Evolutionary conservation across 1,284 basidiomycete species (phyloP).

Genomic region (Apiotrichum domesticum): DNA sequence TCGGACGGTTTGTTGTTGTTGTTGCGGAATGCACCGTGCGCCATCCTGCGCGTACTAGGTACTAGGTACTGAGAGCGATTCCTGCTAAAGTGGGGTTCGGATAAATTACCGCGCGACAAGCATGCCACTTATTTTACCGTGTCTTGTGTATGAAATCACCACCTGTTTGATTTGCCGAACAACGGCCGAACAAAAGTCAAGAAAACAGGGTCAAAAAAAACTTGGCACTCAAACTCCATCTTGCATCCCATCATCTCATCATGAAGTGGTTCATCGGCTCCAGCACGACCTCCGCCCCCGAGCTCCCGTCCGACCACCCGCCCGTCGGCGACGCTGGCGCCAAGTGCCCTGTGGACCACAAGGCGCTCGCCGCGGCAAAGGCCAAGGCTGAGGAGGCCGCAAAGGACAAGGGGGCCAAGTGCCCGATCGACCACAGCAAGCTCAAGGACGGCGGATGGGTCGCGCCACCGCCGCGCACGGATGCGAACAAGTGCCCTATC

Average conservation of each 20-base stretch:
- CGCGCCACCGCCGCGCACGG: slow-evolving; percentile 1
- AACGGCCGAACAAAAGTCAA: no score
- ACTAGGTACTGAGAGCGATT: no score
- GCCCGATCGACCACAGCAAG: slow-evolving; percentile 17
- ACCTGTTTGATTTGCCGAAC: background rate
- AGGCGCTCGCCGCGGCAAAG: slow-evolving; percentile 7
- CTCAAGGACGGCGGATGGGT: slow-evolving; percentile 1
- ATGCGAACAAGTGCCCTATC: slow-evolving; percentile 41
- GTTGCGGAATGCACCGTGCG: background rate
- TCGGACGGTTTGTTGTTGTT: background rate
- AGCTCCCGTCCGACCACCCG: slow-evolving; percentile 26
- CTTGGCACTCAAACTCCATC: background rate
- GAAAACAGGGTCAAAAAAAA: background rate
- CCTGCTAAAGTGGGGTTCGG: no score
- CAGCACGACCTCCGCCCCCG: slow-evolving; percentile 4
- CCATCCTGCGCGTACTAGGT: no score
- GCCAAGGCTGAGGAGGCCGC: slow-evolving; percentile 3
- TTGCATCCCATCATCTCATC: background rate
- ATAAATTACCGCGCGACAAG: no score
- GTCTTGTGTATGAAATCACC: background rate
- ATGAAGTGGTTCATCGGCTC: slow-evolving; percentile 37
- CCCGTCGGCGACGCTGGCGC: slow-evolving; percentile 19
- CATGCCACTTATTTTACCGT: background rate
- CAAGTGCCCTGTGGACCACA: slow-evolving; percentile 28
- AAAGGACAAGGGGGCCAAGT: slow-evolving; percentile 5